Evolutionary conservation across 208 protist species (phyloP).

Genomic region (Tritrichomonas musculus): DNA sequence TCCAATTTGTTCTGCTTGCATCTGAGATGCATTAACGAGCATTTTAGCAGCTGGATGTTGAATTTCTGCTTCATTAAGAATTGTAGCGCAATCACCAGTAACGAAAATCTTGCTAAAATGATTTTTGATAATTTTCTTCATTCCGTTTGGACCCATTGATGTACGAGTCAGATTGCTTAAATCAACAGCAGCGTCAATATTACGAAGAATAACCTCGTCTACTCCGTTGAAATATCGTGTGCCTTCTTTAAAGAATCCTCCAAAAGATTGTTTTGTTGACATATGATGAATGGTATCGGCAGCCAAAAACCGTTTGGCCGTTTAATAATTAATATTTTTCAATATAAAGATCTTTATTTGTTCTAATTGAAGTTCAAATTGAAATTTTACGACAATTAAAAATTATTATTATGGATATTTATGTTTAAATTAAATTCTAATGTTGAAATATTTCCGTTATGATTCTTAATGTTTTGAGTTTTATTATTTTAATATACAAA

Average conservation of each 20-base stretch:
- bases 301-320: no score
- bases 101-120: slow-evolving; percentile 98
- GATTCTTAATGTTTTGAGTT: no score
- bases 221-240: slow-evolving; percentile 65
- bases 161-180: slow-evolving; percentile 87
- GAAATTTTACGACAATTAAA: no score
- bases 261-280: neutral
- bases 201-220: slow-evolving; percentile 91
- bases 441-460: no score
- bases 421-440: no score
- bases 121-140: slow-evolving; percentile 99
- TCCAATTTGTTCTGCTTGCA: slow-evolving; percentile 89
- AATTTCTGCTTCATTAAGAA: slow-evolving; percentile 96
- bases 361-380: no score
- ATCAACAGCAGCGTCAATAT: slow-evolving; percentile 92
- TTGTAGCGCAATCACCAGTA: slow-evolving; percentile 98
- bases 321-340: neutral
- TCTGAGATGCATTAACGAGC: slow-evolving; percentile 91
- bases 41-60: slow-evolving; percentile 90
- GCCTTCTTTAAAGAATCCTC: slow-evolving; percentile 52
- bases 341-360: no score
- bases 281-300: neutral
- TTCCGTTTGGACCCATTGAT: slow-evolving; percentile 94
- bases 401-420: no score
- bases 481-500: no score